These are phyloP conservation scores for Populus pruinosa DNA, from an alignment of 345 rosid genomes.

Conservation along the genomic window DNA sequence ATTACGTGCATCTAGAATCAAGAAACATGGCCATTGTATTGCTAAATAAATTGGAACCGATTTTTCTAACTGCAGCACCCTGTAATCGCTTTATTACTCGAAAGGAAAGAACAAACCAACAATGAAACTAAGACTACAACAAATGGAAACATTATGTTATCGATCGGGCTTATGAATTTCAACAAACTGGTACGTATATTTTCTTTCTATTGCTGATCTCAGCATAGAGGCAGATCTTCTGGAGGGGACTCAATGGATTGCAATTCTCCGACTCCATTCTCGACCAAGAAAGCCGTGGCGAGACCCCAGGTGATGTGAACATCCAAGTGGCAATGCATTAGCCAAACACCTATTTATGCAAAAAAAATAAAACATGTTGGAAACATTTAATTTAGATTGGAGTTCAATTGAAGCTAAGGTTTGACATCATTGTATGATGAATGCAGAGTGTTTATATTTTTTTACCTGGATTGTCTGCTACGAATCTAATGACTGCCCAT, in stretches of 20 bases:
- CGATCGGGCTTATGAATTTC: background rate
- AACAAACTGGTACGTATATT: background rate
- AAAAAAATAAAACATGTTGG: background rate
- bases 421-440: background rate
- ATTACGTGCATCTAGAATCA: slow-evolving; percentile 5
- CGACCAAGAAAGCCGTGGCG: slow-evolving; percentile 32
- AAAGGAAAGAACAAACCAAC: slow-evolving; percentile 12
- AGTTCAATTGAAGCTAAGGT: background rate
- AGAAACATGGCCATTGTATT: slow-evolving; percentile 8
- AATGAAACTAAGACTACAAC: background rate
- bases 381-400: background rate
- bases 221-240: slow-evolving; percentile 29
- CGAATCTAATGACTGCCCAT: slow-evolving; percentile 45
- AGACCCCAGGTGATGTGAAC: slow-evolving; percentile 32
- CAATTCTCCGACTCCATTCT: slow-evolving; percentile 24
- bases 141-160: background rate
- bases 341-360: slow-evolving; percentile 24
- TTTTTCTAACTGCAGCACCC: slow-evolving; percentile 10
- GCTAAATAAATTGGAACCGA: slow-evolving; percentile 11
- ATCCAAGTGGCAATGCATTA: slow-evolving; percentile 36
- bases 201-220: background rate
- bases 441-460: background rate
- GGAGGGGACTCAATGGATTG: slow-evolving; percentile 29
- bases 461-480: slow-evolving; percentile 43
- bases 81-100: slow-evolving; percentile 16